Base-by-base conservation (phyloP, 2,329 filamentous ascomycete genomes). In the Diaporthe australafricana region DNA sequence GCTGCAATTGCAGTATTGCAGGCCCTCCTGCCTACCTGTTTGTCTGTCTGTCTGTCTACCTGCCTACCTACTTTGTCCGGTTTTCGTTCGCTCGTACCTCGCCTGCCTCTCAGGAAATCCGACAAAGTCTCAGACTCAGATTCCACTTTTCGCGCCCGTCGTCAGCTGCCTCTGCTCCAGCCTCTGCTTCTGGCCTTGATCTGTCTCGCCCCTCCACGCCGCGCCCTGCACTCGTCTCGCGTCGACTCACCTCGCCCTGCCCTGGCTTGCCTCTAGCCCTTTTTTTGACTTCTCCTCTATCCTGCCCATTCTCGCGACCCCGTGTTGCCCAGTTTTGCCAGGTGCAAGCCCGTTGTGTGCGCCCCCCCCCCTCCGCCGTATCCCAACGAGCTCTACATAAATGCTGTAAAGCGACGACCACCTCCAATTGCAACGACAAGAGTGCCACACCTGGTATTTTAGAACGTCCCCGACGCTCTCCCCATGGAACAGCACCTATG, bases 401-500 rank as follows among this genome's bases (percentile, higher is more conserved):
- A 70, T 65, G 68, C 57, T 65, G 47, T 40, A n/a, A 45, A 69
- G 48, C 63, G 32, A 62, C 32, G 5, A 52, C 52, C 45, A 70
- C 17, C 52, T 45, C 50, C 69, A 66, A 52, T 32, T n/a, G 30
- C 52, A 35, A 57, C 25, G 53, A 66, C 42, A 40, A 40, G 3
- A 35, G 47, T 25, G 56, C 57, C 47, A 27, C 60, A 30, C 60
- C 60, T 42, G 14, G 11, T 27, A 50, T 7, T 50, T 5, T 45
- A 50, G 30, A 38, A 30, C 35, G 17, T 47, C 40, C 30, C 16
- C 45, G 53, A 45, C 48, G 30, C 38, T 4, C 52, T 38, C 38
- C 53, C 38, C 35, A 73, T 72, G 71, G 45, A 65, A 69, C 45
- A 40, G 68, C 73, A 53, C 73, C 67, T 68, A 72, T 73, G 73